Percentiles rank a stretch among this genome's conserved stretches.
These are phyloP conservation scores for Nasturtium officinale DNA, from an alignment of 345 rosid genomes.

Conservation along the genomic window DNA sequence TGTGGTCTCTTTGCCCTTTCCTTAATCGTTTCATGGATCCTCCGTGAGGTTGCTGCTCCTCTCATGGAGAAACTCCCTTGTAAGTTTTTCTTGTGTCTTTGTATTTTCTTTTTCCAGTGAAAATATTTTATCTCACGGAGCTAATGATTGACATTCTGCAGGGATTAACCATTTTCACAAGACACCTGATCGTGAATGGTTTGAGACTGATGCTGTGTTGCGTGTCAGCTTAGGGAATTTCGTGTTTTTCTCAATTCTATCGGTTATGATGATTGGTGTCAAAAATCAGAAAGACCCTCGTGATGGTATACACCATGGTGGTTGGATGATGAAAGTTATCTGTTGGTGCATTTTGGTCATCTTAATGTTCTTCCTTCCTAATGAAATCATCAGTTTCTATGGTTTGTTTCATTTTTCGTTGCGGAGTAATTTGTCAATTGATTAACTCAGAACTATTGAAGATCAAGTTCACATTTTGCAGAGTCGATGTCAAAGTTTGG, in stretches of 20 bases:
- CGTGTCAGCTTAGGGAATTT: constrained; percentile 98
- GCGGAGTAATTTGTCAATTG: background rate
- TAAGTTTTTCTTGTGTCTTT: constrained; percentile 44
- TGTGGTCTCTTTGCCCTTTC: constrained; percentile 97
- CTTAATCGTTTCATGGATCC: constrained; percentile 89
- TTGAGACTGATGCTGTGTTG: constrained; percentile 94
- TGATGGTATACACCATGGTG: constrained; percentile 94
- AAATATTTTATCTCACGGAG: constrained; percentile 2
- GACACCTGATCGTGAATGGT: constrained; percentile 95
- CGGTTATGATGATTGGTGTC: constrained; percentile 87
- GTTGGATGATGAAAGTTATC: constrained; percentile 97
- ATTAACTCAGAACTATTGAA: background rate
- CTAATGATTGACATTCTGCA: constrained; percentile 39
- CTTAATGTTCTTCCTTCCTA: constrained; percentile 94
- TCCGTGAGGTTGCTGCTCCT: constrained; percentile 97
- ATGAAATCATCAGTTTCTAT: constrained; percentile 83
- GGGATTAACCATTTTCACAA: constrained; percentile 95
- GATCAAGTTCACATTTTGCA: constrained; percentile 44
- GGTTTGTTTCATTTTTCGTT: constrained; percentile 50
- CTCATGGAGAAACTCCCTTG: constrained; percentile 98
- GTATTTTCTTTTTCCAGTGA: background rate
- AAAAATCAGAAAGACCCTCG: constrained; percentile 96
- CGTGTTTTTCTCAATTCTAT: constrained; percentile 77
- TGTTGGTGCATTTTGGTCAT: constrained; percentile 87
- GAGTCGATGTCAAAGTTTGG: constrained; percentile 94